Base-by-base conservation (phyloP, 2,329 filamentous ascomycete genomes). In the Alternaria brassicae region DNA sequence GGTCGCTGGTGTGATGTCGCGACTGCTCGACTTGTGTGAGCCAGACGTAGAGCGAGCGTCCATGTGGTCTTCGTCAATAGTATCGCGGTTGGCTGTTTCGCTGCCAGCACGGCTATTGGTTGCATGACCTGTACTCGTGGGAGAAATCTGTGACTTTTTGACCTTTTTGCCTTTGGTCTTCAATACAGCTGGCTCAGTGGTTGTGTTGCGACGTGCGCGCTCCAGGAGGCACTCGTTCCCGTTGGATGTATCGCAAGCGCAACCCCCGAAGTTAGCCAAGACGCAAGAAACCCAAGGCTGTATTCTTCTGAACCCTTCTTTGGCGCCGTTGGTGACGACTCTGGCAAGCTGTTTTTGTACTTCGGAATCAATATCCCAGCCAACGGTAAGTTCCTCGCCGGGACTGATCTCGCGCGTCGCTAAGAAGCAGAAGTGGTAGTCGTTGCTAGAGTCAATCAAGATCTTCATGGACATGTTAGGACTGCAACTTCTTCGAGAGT, bases 351-450 rank as follows among this genome's bases (percentile, higher is more conserved):
- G 79, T 76, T 87, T 86, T 30, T 85, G 82, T 4, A 79, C 72
- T 48, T 76, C 72, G 2, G 70, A 71, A 50, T 78, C 62, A 80
- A 85, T 73, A 82, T 89, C 68, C 83, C 83, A 85, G 81, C 86
- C 66, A 84, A 85, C 65, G 78, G 86, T 79, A 84, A 94, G 72
- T 88, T 91, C 91, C 83, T 92, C 53, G 81, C 86, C 68, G 84
- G 85, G 25, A 83, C 91, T 70, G 86, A 98, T 93, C 36, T 89
- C 84, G 53, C 90, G 86, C 68, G 91, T 91, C 69, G 92, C 93
- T 59, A 97, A 88, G 63, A 97, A 89, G 86, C 94, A 97, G 77
- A 98, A 97, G 73, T 95, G 92, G 72, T 94, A 96, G 1, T 88
- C 72, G 53, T 70, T 72, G 56, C 75, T 89, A 45, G 88, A 89